Conservation (phyloP, 495 filamentous ascomycete species). For the Thozetella sp. region DNA sequence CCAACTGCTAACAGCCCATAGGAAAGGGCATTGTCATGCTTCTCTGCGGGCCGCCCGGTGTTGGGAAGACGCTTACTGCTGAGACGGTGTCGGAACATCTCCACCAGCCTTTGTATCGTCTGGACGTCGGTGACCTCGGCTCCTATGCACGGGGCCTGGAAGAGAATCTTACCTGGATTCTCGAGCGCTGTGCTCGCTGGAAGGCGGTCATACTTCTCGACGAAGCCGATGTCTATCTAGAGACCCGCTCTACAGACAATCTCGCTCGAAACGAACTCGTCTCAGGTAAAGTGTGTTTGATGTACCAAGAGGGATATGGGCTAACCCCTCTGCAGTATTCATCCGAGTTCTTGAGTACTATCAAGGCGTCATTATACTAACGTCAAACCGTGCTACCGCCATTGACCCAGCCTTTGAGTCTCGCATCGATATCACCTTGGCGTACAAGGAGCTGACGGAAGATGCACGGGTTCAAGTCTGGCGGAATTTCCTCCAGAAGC, state of each 20-base stretch:
- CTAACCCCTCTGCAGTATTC: constrained; percentile 15
- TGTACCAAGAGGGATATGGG: no score
- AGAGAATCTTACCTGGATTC: constrained; percentile 28
- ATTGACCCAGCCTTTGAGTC: constrained; percentile 53
- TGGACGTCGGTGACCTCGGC: constrained; percentile 13
- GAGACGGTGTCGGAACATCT: constrained; percentile 37
- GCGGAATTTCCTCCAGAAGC: constrained; percentile 5
- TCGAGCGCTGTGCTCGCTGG: constrained; percentile 36
- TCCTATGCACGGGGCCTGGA: not conserved
- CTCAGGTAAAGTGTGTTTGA: constrained; percentile 14
- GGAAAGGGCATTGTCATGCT: constrained; percentile 41
- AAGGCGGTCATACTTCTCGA: constrained; percentile 23
- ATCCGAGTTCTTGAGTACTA: constrained; percentile 62
- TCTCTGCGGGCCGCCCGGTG: constrained; percentile 49
- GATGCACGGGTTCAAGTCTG: constrained; percentile 13
- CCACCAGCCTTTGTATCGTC: constrained; percentile 7
- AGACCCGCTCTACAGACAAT: constrained; percentile 7
- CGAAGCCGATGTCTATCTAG: constrained; percentile 24
- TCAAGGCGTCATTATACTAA: constrained; percentile 77
- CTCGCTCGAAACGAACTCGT: constrained; percentile 35
- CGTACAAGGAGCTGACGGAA: constrained; percentile 26
- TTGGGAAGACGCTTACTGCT: constrained; percentile 56
- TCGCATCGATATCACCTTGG: constrained; percentile 41
- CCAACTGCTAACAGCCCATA: not conserved
- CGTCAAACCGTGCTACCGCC: constrained; percentile 76